A percentile compares a stretch with the other conserved stretches of the same genome.
These are phyloP conservation scores for Globisporangium iwayamae DNA, from an alignment of 352 stramenopile species.

Conservation along the genomic window DNA sequence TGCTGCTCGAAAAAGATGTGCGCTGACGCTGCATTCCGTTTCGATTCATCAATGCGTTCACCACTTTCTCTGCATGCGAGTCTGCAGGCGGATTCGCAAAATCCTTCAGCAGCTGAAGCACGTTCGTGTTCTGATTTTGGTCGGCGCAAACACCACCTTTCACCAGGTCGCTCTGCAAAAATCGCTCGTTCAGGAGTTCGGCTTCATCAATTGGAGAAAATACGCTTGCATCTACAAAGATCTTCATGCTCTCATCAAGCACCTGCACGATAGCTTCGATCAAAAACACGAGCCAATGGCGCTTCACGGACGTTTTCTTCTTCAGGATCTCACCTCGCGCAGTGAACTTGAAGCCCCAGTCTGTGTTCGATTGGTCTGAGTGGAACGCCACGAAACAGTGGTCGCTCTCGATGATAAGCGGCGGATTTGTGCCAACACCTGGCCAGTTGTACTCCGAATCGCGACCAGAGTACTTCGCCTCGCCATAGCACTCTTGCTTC, in stretches of 20 bases:
- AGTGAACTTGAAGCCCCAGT: constrained; percentile 82
- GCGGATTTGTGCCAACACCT: constrained; percentile 53
- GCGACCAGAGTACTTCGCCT: constrained; percentile 71
- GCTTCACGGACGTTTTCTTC: constrained; percentile 44
- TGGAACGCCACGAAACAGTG: constrained; percentile 84
- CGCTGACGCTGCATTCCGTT: constrained; percentile 20
- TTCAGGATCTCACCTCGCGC: constrained; percentile 61
- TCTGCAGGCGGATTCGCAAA: constrained; percentile 36
- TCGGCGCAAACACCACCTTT: constrained; percentile 46
- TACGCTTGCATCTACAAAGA: constrained; percentile 44
- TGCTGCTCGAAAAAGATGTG: constrained; percentile 37
- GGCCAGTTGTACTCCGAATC: constrained; percentile 80
- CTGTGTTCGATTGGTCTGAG: constrained; percentile 79
- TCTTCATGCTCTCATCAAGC: constrained; percentile 45
- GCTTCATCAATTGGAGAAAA: constrained; percentile 46
- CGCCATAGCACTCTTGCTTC: constrained; percentile 58
- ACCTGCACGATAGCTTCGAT: constrained; percentile 40
- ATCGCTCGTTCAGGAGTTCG: constrained; percentile 47
- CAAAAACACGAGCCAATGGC: constrained; percentile 66
- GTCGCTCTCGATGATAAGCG: constrained; percentile 73
- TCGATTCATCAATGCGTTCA: constrained; percentile 35
- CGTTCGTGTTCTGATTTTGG: constrained; percentile 53
- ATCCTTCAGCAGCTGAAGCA: constrained; percentile 56
- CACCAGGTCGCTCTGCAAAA: constrained; percentile 68
- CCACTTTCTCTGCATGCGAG: constrained; percentile 42